Conservation (phyloP, 2,329 filamentous ascomycete species). For the Botryotinia globosa region DNA sequence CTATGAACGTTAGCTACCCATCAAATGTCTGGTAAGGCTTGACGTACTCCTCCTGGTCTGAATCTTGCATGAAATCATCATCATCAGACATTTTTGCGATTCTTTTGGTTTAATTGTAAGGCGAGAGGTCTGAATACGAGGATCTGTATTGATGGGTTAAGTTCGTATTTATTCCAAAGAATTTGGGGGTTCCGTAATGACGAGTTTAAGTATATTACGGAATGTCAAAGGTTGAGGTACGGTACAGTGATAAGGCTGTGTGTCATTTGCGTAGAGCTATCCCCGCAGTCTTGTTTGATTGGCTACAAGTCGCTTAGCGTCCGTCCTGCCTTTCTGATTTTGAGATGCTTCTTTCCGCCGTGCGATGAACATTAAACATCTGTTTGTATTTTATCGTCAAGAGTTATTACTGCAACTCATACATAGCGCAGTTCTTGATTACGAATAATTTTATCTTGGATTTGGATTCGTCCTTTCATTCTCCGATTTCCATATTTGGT, state of each 20-base stretch:
- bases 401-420: background rate
- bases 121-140: background rate
- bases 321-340: background rate
- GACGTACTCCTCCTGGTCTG: constrained; percentile 76
- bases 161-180: background rate
- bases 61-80: constrained; percentile 92
- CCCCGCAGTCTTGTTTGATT: constrained; percentile 12
- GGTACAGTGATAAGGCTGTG: constrained; percentile 21
- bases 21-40: constrained; percentile 17
- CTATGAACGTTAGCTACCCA: constrained; percentile 43
- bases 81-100: constrained; percentile 49
- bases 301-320: constrained; percentile 7
- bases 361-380: background rate
- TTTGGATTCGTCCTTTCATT: background rate
- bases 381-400: constrained; percentile 1
- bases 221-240: constrained; percentile 2
- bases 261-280: constrained; percentile 12
- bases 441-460: background rate
- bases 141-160: background rate
- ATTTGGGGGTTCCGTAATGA: background rate
- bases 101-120: background rate
- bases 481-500: background rate
- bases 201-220: background rate
- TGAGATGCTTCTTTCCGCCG: constrained; percentile 9
- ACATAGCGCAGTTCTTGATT: background rate